These are phyloP conservation scores for Lavandula angustifolia DNA, from an alignment of 257 asterid species.

Conservation along the genomic window DNA sequence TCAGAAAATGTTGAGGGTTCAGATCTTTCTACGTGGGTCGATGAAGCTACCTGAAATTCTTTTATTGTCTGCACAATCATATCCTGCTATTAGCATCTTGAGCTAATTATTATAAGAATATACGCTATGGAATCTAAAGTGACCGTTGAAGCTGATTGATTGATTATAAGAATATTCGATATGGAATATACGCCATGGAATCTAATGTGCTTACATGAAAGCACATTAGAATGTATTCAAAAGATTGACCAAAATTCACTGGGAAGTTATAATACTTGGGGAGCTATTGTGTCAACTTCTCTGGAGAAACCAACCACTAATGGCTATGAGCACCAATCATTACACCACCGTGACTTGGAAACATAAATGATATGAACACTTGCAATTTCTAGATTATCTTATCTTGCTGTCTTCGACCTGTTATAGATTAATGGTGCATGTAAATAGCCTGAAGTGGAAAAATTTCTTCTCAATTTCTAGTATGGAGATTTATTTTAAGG, in stretches of 20 bases:
- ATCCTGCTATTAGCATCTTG: background rate
- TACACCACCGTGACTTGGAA: background rate
- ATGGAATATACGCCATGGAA: background rate
- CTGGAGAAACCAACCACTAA: conserved; percentile 2
- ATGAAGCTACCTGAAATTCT: conserved; percentile 14
- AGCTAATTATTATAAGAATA: background rate
- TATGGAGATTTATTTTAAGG: background rate
- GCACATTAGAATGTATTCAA: no score
- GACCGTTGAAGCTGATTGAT: background rate
- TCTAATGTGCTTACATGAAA: background rate
- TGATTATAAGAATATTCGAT: background rate
- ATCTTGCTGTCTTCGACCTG: background rate
- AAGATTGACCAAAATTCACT: background rate
- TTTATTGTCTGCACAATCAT: conserved; percentile 15
- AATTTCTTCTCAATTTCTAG: background rate
- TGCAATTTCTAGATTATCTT: background rate
- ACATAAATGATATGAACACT: background rate
- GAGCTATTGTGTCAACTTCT: background rate
- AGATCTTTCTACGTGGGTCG: background rate
- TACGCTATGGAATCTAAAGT: background rate
- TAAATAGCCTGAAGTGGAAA: background rate
- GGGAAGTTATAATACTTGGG: background rate
- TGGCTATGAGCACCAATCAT: background rate
- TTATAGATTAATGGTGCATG: background rate
- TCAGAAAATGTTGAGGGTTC: background rate